Conservation (phyloP, 148 eudicot genomes). For the Chenopodium suecicum region DNA sequence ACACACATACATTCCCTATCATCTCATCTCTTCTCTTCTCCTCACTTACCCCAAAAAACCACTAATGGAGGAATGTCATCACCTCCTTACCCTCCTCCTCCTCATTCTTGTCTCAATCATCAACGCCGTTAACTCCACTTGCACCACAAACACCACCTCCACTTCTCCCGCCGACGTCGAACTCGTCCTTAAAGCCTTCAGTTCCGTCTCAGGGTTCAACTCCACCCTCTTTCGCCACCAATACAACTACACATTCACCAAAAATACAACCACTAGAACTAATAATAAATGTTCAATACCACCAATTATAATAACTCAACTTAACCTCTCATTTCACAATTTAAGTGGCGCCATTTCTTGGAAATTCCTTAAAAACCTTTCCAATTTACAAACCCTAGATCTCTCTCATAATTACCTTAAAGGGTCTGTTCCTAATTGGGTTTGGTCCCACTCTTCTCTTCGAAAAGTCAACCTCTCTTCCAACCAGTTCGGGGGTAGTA, state of each 20-base stretch:
- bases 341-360: slow-evolving; percentile 66
- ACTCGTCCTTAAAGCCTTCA: slow-evolving; percentile 58
- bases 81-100: slow-evolving; percentile 7
- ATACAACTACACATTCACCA: background rate
- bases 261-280: background rate
- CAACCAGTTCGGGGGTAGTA: slow-evolving; percentile 65
- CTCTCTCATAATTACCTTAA: slow-evolving; percentile 67
- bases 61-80: slow-evolving; percentile 14
- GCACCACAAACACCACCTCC: slow-evolving; percentile 6
- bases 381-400: slow-evolving; percentile 53
- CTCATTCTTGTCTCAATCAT: slow-evolving; percentile 12
- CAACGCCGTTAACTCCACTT: slow-evolving; percentile 3
- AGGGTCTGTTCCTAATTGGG: slow-evolving; percentile 59
- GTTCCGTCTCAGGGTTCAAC: slow-evolving; percentile 58
- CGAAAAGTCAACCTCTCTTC: slow-evolving; percentile 45
- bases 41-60: background rate
- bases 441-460: slow-evolving; percentile 46
- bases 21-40: background rate
- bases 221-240: slow-evolving; percentile 26
- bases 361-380: slow-evolving; percentile 54
- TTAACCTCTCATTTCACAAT: slow-evolving; percentile 55
- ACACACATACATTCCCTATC: too few relatives aligned
- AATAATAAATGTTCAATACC: slow-evolving; percentile 24
- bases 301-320: slow-evolving; percentile 24
- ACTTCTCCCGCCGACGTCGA: slow-evolving; percentile 41